These are phyloP conservation scores for Actinomortierella ambigua DNA, from an alignment of 371 early-diverging fungal species.

Conservation along the genomic window DNA sequence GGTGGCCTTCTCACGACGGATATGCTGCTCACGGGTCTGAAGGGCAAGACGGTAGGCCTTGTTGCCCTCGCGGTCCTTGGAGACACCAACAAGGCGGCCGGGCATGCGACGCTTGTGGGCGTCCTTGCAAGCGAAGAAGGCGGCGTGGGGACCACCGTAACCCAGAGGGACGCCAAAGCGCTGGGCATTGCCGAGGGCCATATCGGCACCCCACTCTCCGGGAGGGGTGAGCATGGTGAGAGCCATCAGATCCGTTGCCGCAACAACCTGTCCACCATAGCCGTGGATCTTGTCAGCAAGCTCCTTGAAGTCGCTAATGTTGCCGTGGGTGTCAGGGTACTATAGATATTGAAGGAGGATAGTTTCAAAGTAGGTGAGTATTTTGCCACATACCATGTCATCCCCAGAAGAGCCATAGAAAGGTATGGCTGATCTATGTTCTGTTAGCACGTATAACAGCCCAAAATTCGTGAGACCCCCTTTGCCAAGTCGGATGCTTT, in stretches of 20 bases:
- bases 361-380: constrained; percentile 4
- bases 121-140: constrained; percentile 94
- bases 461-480: too few relatives aligned
- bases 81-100: constrained; percentile 94
- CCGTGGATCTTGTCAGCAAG: constrained; percentile 80
- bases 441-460: not conserved
- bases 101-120: constrained; percentile 95
- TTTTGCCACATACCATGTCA: too few relatives aligned
- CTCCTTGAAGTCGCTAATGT: constrained; percentile 78
- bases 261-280: constrained; percentile 85
- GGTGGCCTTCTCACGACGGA: constrained; percentile 97
- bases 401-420: too few relatives aligned
- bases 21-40: constrained; percentile 98
- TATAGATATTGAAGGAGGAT: constrained; percentile 37
- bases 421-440: too few relatives aligned
- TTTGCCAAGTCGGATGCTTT: constrained; percentile 2
- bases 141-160: constrained; percentile 99
- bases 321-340: constrained; percentile 94
- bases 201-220: constrained; percentile 95
- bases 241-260: constrained; percentile 94
- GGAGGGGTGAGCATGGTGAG: constrained; percentile 91
- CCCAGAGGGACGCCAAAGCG: constrained; percentile 98
- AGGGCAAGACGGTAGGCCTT: constrained; percentile 93
- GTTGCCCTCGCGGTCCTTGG: constrained; percentile 88
- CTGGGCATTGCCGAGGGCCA: constrained; percentile 95